Conservation (phyloP, 352 stramenopile species). For the Pythium scleroteichum region DNA sequence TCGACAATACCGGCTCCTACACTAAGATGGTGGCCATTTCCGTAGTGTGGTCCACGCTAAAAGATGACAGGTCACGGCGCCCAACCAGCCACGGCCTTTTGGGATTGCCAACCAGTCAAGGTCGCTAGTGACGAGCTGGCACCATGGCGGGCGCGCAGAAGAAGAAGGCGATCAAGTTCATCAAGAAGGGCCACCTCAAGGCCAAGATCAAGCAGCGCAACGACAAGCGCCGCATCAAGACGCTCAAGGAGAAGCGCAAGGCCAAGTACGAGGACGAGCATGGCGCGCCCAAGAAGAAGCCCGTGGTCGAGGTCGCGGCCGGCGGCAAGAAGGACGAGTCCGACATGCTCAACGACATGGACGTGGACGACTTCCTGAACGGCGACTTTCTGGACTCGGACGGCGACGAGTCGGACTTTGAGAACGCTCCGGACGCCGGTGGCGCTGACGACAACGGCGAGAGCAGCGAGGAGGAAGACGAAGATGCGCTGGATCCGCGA, state of each 20-base stretch:
- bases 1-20: too few relatives aligned
- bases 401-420: slow-evolving; percentile 29
- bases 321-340: slow-evolving; percentile 54
- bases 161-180: slow-evolving; percentile 88
- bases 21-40: too few relatives aligned
- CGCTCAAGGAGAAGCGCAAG: slow-evolving; percentile 76
- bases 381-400: slow-evolving; percentile 81
- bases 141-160: slow-evolving; percentile 72
- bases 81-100: slow-evolving; percentile 16
- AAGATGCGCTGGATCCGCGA: slow-evolving; percentile 73
- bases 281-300: slow-evolving; percentile 35
- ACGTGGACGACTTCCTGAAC: slow-evolving; percentile 87
- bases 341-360: slow-evolving; percentile 88
- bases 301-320: slow-evolving; percentile 17
- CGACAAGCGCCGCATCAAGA: slow-evolving; percentile 78
- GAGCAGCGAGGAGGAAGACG: slow-evolving; percentile 85
- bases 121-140: neutral
- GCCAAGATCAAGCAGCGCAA: slow-evolving; percentile 88
- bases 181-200: slow-evolving; percentile 75
- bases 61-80: neutral
- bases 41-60: slow-evolving; percentile 5
- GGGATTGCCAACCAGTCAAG: slow-evolving; percentile 10
- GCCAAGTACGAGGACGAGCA: slow-evolving; percentile 64
- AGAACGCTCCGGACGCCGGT: slow-evolving; percentile 24
- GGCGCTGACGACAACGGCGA: slow-evolving; percentile 36